phyloP scores from a whole-genome alignment of 345 rosid species.

The Corymbia maculata region DNA sequence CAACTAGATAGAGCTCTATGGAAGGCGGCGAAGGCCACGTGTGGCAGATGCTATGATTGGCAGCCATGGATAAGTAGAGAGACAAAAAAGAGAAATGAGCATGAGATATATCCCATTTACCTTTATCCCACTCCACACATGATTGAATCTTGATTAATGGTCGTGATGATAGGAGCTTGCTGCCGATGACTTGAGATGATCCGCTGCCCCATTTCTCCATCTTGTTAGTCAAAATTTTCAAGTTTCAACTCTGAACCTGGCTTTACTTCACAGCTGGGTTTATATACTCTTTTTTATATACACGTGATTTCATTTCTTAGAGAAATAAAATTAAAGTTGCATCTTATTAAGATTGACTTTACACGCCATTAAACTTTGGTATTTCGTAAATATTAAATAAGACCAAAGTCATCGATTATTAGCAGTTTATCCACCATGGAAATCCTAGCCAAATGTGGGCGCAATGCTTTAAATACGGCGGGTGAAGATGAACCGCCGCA shows the following conservation, averaged over 20 bases:
- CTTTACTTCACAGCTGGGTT: neutral
- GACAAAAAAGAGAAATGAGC: neutral
- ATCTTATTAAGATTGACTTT: neutral
- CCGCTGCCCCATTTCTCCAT: neutral
- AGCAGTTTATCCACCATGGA: too few relatives aligned
- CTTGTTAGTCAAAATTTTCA: neutral
- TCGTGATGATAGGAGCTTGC: neutral
- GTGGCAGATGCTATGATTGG: neutral
- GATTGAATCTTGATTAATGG: neutral
- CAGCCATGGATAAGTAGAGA: neutral
- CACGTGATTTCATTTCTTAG: neutral
- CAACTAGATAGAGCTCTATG: neutral
- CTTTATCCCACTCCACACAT: neutral
- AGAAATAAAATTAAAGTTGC: too few relatives aligned
- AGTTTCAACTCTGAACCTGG: neutral
- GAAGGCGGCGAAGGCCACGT: neutral
- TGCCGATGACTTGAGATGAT: neutral
- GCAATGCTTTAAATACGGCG: neutral
- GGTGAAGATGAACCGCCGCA: neutral
- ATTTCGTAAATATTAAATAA: neutral
- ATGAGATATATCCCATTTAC: neutral
- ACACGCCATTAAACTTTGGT: neutral
- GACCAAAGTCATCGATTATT: too few relatives aligned
- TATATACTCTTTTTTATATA: neutral
- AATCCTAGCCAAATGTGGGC: neutral